Conservation (phyloP, 495 filamentous ascomycete species). For the Rhizodiscina lignyota region DNA sequence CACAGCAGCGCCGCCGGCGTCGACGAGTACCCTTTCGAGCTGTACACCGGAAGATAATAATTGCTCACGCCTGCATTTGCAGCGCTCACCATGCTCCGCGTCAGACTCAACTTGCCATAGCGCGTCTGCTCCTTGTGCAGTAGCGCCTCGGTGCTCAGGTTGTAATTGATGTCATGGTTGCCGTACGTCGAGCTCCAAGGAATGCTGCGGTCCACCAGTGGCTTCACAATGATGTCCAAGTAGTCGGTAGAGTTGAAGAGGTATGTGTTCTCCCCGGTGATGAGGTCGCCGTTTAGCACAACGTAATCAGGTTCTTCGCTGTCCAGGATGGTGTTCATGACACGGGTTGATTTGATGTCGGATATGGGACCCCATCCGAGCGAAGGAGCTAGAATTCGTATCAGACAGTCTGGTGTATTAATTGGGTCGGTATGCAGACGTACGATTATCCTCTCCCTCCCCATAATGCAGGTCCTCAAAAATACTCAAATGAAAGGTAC, state of each 20-base stretch:
- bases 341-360: constrained; percentile 39
- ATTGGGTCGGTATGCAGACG: no score
- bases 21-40: constrained; percentile 13
- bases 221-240: constrained; percentile 41
- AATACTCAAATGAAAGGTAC: constrained; percentile 5
- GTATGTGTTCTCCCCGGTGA: constrained; percentile 50
- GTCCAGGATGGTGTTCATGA: constrained; percentile 45
- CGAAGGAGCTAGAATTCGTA: no score
- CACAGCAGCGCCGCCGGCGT: constrained; percentile 41
- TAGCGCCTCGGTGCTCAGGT: constrained; percentile 37
- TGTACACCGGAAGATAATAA: constrained; percentile 44
- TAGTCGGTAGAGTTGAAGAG: constrained; percentile 40
- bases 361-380: constrained; percentile 35
- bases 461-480: constrained; percentile 13
- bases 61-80: constrained; percentile 46
- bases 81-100: constrained; percentile 27
- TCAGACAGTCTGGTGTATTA: no score
- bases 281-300: constrained; percentile 58
- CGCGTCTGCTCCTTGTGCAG: constrained; percentile 32
- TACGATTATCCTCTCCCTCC: background rate
- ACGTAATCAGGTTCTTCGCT: constrained; percentile 40
- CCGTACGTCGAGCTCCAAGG: constrained; percentile 58
- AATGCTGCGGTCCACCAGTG: constrained; percentile 33
- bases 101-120: constrained; percentile 34
- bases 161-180: constrained; percentile 53